Base-by-base conservation (phyloP, 1,284 basidiomycete species). In the Marasmius fiardii region DNA sequence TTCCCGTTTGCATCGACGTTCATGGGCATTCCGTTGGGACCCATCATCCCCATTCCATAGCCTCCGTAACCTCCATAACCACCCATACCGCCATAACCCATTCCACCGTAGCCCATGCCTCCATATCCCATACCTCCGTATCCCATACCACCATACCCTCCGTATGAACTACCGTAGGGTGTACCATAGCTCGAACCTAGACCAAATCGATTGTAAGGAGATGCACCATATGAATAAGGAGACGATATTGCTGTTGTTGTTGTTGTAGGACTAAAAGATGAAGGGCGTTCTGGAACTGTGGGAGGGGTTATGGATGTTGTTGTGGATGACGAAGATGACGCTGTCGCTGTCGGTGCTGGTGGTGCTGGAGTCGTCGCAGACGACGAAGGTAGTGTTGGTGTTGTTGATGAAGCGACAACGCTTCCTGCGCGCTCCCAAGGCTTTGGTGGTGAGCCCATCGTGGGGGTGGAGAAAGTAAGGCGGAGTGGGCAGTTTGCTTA, bases 371-470 rank as follows among this genome's bases (percentile, higher is more conserved):
- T 10, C 16, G 45, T 41, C 44, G 66, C 43, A 18, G 65, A 47
- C 11, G 65, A 54, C 24, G 72, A 52, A 16, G 67, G 41, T 33
- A 70, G 20, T 47, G 69, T 33, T 44, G 66, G 58, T 14, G 65
- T 44, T 28, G 68, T 18, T 10, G 64, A 21, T 24, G 62, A 6
- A 60, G 55, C 33, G 63, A 43, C 37, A 63, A 73, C 63, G 34
- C 77, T 69, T 23, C 70, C 66, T 34, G 74, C 73, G 35, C 82
- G 79, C 68, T 92, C 90, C 90, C 91, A 93, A 62, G 90, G 90
- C 68, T 92, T 93, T 69, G 89, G 90, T 54, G 90, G 90, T 23
- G 90, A 90, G 33, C 80, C 82, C 87, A 90, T 90, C 33, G 68
- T 62, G 21, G 56, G 35, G 33, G 55, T 48, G 14, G 45, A 31